Percentiles rank a stretch among this genome's conserved stretches.
Conservation (phyloP, 805 yeast genomes). For the Nakazawaea peltata region DNA sequence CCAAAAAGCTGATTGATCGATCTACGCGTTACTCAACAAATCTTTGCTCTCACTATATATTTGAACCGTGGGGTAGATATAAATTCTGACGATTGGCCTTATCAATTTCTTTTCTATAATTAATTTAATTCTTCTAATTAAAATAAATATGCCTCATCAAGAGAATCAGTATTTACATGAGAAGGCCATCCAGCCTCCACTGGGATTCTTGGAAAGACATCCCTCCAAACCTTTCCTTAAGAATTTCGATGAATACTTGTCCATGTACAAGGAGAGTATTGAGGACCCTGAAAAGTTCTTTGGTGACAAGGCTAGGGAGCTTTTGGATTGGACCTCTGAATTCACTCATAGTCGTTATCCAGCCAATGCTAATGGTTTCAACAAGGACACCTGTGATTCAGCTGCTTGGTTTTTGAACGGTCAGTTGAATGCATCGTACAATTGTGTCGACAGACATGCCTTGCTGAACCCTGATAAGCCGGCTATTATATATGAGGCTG, state of each 20-base stretch:
- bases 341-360: slow-evolving; percentile 43
- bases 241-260: slow-evolving; percentile 41
- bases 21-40: too few species aligned
- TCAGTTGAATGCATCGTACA: slow-evolving; percentile 70
- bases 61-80: too few species aligned
- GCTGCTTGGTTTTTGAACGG: slow-evolving; percentile 77
- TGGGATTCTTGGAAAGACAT: slow-evolving; percentile 30
- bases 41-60: too few species aligned
- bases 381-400: slow-evolving; percentile 41
- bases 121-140: too few species aligned
- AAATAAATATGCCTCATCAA: slow-evolving; percentile 8
- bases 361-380: slow-evolving; percentile 28
- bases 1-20: too few species aligned
- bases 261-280: slow-evolving; percentile 47
- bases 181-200: slow-evolving; percentile 20
- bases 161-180: slow-evolving; percentile 23
- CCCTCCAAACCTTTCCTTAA: slow-evolving; percentile 38
- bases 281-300: slow-evolving; percentile 47
- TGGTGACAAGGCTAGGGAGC: slow-evolving; percentile 42
- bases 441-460: slow-evolving; percentile 81
- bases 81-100: too few species aligned
- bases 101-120: too few species aligned
- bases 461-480: slow-evolving; percentile 59
- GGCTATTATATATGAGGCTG: slow-evolving; percentile 77
- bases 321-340: slow-evolving; percentile 44